phyloP scores from a whole-genome alignment of 1,139 yeast species.

The Yamadazyma mexicana region DNA sequence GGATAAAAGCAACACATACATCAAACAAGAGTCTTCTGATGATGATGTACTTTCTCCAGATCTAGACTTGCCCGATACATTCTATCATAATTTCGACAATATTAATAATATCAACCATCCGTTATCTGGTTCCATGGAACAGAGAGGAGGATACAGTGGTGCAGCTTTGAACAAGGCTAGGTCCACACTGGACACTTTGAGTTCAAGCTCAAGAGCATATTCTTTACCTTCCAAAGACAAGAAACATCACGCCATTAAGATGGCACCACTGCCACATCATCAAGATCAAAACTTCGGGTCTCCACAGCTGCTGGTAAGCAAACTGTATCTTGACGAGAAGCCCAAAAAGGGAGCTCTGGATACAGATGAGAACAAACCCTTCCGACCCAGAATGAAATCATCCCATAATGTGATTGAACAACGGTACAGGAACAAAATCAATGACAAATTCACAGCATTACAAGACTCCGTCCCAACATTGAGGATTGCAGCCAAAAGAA shows the following conservation, averaged over 20 bases:
- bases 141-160: neutral
- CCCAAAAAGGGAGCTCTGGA: neutral
- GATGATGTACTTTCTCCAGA: constrained; percentile 11
- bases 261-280: neutral
- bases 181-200: neutral
- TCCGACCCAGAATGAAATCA: constrained; percentile 25
- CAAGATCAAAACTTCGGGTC: neutral
- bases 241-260: neutral
- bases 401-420: constrained; percentile 50
- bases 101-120: neutral
- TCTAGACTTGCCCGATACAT: constrained; percentile 6
- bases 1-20: neutral
- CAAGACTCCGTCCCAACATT: constrained; percentile 46
- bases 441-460: constrained; percentile 42
- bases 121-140: neutral
- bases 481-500: constrained; percentile 29
- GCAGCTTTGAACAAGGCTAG: neutral
- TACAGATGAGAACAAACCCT: neutral
- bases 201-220: neutral
- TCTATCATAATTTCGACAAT: constrained; percentile 4
- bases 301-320: neutral
- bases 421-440: constrained; percentile 46
- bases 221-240: neutral
- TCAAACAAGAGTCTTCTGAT: constrained; percentile 11
- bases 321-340: neutral